phyloP scores from a whole-genome alignment of 306 rosid genomes.

The Dryas alaskensis region DNA sequence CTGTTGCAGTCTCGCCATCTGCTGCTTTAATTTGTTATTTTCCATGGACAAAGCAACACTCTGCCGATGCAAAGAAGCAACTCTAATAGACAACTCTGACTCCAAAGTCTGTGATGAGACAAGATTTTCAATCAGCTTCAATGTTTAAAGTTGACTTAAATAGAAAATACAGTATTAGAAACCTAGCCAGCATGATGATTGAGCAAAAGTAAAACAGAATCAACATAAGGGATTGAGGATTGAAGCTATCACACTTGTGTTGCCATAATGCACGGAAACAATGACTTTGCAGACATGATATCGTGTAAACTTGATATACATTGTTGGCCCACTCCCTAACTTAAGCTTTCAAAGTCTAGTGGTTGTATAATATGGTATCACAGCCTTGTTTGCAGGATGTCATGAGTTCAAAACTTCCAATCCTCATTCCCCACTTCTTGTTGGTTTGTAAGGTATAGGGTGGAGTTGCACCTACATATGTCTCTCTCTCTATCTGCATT shows the following conservation, averaged over 20 bases:
- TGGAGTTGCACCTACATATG: too few relatives aligned
- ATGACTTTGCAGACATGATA: too few relatives aligned
- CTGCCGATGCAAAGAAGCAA: conserved; percentile 41
- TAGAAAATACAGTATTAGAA: background rate
- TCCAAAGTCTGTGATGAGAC: conserved; percentile 31
- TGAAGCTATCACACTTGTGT: background rate
- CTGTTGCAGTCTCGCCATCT: conserved; percentile 34
- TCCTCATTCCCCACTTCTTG: too few relatives aligned
- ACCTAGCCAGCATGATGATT: background rate
- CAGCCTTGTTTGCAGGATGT: too few relatives aligned
- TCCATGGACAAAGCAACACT: conserved; percentile 45
- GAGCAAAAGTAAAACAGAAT: background rate
- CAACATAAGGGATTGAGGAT: background rate
- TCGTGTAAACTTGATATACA: too few relatives aligned
- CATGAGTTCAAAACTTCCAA: too few relatives aligned
- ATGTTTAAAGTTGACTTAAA: background rate
- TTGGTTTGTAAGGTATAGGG: too few relatives aligned
- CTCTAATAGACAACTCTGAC: conserved; percentile 39
- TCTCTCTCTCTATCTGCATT: too few relatives aligned
- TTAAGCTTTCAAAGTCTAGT: too few relatives aligned
- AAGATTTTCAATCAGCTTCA: conserved; percentile 7
- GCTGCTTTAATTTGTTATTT: conserved; percentile 42
- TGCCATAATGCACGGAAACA: too few relatives aligned
- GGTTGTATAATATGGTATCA: too few relatives aligned
- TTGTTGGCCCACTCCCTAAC: too few relatives aligned